A percentile compares a stretch with the other conserved stretches of the same genome.
Conservation (phyloP, 306 rosid species). For the Quercus ilex region DNA sequence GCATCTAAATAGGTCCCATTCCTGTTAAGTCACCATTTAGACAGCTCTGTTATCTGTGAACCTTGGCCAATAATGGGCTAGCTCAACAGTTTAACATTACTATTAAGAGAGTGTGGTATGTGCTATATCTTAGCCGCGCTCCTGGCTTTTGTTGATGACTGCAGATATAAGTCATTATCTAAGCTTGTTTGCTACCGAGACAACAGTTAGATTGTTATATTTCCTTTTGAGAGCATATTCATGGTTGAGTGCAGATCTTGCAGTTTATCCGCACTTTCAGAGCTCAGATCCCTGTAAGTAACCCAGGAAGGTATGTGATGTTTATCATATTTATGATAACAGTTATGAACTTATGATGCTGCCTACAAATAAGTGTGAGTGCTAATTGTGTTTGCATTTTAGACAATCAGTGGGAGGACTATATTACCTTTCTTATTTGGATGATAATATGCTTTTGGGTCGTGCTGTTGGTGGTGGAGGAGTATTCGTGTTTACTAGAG, state of each 20-base stretch:
- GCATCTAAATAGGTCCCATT: not conserved
- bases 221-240: not conserved
- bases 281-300: slow-evolving; percentile 73
- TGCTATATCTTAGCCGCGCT: not conserved
- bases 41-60: not conserved
- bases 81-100: not conserved
- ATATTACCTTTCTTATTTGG: slow-evolving; percentile 87
- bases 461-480: slow-evolving; percentile 97
- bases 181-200: not conserved
- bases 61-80: not conserved
- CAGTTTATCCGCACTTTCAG: slow-evolving; percentile 71
- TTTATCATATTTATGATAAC: not conserved
- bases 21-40: not conserved
- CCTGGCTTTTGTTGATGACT: not conserved
- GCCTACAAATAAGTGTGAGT: not conserved
- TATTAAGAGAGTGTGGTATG: not conserved
- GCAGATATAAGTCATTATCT: not conserved
- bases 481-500: slow-evolving; percentile 76
- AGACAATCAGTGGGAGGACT: slow-evolving; percentile 81
- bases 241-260: slow-evolving; percentile 51
- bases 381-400: slow-evolving; percentile 11
- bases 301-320: slow-evolving; percentile 59
- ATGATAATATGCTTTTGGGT: slow-evolving; percentile 84
- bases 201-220: not conserved
- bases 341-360: not conserved